These are phyloP conservation scores for Saitozyma sp. DNA, from an alignment of 768 basidiomycete species.

Conservation along the genomic window DNA sequence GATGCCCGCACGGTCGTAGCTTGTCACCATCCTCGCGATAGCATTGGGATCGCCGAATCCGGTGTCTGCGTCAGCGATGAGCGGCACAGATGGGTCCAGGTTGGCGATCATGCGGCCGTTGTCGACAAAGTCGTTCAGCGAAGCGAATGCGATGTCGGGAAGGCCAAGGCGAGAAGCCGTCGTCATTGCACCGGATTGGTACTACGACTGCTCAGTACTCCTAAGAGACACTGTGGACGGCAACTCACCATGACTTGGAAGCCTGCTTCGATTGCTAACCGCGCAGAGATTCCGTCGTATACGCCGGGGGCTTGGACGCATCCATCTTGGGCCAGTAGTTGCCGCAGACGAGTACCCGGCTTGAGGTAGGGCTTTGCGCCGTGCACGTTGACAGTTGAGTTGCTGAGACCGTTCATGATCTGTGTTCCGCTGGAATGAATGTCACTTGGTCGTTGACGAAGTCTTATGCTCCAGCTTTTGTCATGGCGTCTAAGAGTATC, in stretches of 20 bases:
- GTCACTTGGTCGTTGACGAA: too few species aligned
- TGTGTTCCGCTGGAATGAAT: too few species aligned
- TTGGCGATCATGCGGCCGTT: slow-evolving; percentile 71
- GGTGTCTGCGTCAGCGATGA: slow-evolving; percentile 79
- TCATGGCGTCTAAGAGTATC: too few species aligned
- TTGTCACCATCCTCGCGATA: slow-evolving; percentile 7
- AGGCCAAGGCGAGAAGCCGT: slow-evolving; percentile 77
- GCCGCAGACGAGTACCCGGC: slow-evolving; percentile 1
- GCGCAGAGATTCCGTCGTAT: slow-evolving; percentile 63
- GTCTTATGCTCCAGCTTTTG: too few species aligned
- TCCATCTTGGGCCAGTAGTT: slow-evolving; percentile 5
- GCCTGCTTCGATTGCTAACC: slow-evolving; percentile 76
- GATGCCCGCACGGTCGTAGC: slow-evolving; percentile 2
- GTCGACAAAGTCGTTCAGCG: slow-evolving; percentile 74
- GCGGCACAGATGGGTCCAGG: slow-evolving; percentile 63
- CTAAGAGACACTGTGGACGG: too few species aligned
- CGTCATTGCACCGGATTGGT: slow-evolving; percentile 80
- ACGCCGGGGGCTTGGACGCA: slow-evolving; percentile 7
- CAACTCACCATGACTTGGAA: slow-evolving; percentile 61
- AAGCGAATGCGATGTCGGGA: slow-evolving; percentile 75
- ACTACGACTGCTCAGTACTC: slow-evolving; percentile 36
- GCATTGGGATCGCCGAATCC: slow-evolving; percentile 61
- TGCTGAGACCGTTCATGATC: too few species aligned
- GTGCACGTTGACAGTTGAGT: not conserved
- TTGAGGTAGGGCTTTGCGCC: not conserved